These are phyloP conservation scores for Sodiomyces alkalinus DNA, from an alignment of 2,329 filamentous ascomycete species.

Conservation along the genomic window DNA sequence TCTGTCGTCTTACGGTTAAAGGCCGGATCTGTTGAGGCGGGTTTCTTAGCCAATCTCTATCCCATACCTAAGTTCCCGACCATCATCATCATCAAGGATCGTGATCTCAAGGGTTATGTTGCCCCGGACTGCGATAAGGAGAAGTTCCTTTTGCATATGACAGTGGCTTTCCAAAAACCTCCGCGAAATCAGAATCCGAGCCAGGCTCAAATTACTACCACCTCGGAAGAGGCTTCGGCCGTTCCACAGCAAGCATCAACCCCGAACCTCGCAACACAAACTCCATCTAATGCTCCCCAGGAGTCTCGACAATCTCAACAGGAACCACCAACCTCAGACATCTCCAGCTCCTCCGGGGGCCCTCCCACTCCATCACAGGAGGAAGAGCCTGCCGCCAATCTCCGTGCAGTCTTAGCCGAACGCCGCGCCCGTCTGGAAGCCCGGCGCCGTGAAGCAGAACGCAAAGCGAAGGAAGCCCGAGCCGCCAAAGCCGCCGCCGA, in stretches of 20 bases:
- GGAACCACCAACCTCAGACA: conserved; percentile 7
- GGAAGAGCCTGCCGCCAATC: conserved; percentile 6
- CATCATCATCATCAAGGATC: conserved; percentile 66
- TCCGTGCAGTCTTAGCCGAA: conserved; percentile 30
- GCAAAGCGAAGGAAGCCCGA: conserved; percentile 33
- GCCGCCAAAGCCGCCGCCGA: conserved; percentile 20
- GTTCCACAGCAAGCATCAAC: conserved; percentile 1
- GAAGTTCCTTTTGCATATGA: conserved; percentile 47
- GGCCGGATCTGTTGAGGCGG: conserved; percentile 65
- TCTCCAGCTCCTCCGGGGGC: conserved; percentile 12
- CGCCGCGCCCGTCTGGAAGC: conserved; percentile 28
- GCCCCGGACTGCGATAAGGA: conserved; percentile 46
- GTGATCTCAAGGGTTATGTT: conserved; percentile 64
- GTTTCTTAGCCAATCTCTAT: conserved; percentile 69
- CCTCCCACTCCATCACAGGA: conserved; percentile 10
- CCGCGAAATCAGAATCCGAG: conserved; percentile 3
- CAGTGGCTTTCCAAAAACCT: conserved; percentile 18
- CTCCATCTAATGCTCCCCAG: conserved; percentile 5
- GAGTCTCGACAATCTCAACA: conserved; percentile 6
- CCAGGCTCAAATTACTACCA: no score
- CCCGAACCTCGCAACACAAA: not conserved
- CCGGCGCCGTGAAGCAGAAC: conserved; percentile 27
- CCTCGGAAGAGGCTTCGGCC: conserved; percentile 1
- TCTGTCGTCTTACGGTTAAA: conserved; percentile 56
- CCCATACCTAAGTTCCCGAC: conserved; percentile 67